These are phyloP conservation scores for Thraustochytrium aureum DNA, from an alignment of 352 stramenopile genomes.

Conservation along the genomic window DNA sequence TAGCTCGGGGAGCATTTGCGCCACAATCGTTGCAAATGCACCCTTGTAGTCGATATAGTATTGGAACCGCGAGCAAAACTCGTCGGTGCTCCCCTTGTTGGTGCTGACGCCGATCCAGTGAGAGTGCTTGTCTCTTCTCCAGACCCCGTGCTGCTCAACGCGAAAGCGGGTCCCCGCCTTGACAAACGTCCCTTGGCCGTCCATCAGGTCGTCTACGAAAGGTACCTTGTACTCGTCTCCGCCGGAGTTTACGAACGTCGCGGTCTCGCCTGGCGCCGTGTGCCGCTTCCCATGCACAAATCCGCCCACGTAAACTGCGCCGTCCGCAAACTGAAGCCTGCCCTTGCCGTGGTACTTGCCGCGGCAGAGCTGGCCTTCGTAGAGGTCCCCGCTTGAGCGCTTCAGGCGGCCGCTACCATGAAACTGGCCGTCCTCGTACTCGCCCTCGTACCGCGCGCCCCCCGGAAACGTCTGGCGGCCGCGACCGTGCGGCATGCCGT, in stretches of 20 bases:
- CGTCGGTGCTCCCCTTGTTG: slow-evolving; percentile 41
- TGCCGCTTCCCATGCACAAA: slow-evolving; percentile 32
- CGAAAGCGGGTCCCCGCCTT: background rate
- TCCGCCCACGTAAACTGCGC: slow-evolving; percentile 54
- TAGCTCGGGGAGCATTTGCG: slow-evolving; percentile 42
- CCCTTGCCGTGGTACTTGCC: slow-evolving; percentile 55
- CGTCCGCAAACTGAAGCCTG: slow-evolving; percentile 49
- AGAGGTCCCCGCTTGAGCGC: slow-evolving; percentile 32
- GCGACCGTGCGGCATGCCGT: slow-evolving; percentile 49
- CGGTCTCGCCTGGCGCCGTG: background rate
- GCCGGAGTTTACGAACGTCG: background rate
- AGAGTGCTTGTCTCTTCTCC: background rate
- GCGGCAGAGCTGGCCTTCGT: slow-evolving; percentile 50
- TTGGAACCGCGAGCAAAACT: slow-evolving; percentile 28
- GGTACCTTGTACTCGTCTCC: slow-evolving; percentile 36
- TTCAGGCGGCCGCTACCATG: slow-evolving; percentile 39
- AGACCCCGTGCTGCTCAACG: slow-evolving; percentile 32
- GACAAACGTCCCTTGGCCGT: slow-evolving; percentile 31
- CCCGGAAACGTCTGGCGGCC: slow-evolving; percentile 55
- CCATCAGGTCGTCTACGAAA: slow-evolving; percentile 40
- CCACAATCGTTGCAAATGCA: slow-evolving; percentile 20
- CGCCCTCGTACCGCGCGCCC: slow-evolving; percentile 55
- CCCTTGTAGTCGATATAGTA: slow-evolving; percentile 39
- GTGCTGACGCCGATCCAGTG: slow-evolving; percentile 44
- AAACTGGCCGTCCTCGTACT: slow-evolving; percentile 44